phyloP scores from a whole-genome alignment of 371 early-diverging fungal genomes.

The Apophysomyces variabilis region DNA sequence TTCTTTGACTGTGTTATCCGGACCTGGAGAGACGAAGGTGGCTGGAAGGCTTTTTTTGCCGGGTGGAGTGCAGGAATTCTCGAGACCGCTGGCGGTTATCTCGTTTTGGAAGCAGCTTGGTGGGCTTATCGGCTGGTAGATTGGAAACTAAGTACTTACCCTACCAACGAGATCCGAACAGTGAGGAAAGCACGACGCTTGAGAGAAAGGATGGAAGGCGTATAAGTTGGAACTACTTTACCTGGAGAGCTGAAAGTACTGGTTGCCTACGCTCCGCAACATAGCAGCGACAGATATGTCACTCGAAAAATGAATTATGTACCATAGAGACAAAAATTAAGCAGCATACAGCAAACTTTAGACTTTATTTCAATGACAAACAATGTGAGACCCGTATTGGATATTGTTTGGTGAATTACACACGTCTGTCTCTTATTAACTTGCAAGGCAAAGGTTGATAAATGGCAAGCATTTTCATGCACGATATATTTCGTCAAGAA shows the following conservation, averaged over 20 bases:
- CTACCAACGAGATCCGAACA: slow-evolving; percentile 14
- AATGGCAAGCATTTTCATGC: too few relatives aligned
- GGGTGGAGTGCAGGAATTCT: slow-evolving; percentile 48
- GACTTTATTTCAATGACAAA: too few relatives aligned
- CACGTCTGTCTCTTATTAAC: not conserved
- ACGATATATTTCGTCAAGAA: too few relatives aligned
- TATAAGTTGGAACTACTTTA: not conserved
- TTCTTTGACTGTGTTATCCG: slow-evolving; percentile 50
- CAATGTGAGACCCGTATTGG: too few relatives aligned
- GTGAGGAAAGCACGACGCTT: slow-evolving; percentile 14
- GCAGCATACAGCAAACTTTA: too few relatives aligned
- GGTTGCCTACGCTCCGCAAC: not conserved
- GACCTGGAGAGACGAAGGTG: slow-evolving; percentile 42
- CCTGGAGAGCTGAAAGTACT: not conserved
- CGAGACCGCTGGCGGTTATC: slow-evolving; percentile 41
- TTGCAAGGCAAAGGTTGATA: not conserved
- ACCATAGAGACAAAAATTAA: too few relatives aligned
- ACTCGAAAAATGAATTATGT: too few relatives aligned
- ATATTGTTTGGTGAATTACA: not conserved
- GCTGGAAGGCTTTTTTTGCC: slow-evolving; percentile 47
- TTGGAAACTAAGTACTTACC: slow-evolving; percentile 28
- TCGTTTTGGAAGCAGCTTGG: slow-evolving; percentile 52
- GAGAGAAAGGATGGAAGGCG: slow-evolving; percentile 16
- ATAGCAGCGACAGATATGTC: too few relatives aligned
- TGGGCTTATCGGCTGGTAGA: slow-evolving; percentile 31